These are phyloP conservation scores for Quercus tomentella DNA, from an alignment of 331 rosid genomes.

Conservation along the genomic window DNA sequence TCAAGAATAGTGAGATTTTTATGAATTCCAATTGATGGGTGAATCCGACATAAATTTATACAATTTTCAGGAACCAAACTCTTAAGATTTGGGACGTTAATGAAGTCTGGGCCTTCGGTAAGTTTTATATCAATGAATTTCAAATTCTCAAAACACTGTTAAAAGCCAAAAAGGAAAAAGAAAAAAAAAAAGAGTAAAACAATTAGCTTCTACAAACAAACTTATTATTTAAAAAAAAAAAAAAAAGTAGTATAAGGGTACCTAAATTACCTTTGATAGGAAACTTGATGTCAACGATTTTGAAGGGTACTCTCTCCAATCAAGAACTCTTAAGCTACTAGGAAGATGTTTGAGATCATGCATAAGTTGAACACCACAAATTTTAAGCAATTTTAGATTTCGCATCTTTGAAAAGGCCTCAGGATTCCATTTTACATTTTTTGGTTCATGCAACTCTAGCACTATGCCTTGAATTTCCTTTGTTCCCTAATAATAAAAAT, in stretches of 20 bases:
- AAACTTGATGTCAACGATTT: neutral
- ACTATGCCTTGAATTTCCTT: neutral
- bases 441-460: neutral
- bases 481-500: neutral
- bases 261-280: neutral
- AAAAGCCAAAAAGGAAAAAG: neutral
- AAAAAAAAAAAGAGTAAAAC: too few species aligned
- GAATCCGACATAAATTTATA: constrained; percentile 5
- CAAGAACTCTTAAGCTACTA: constrained; percentile 13
- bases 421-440: neutral
- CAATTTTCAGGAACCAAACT: constrained; percentile 5
- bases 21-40: constrained; percentile 6
- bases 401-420: constrained; percentile 15
- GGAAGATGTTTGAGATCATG: constrained; percentile 13
- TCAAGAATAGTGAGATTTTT: neutral
- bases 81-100: neutral
- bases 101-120: neutral
- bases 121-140: neutral
- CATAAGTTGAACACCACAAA: neutral
- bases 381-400: constrained; percentile 11
- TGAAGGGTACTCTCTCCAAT: constrained; percentile 21
- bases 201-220: too few species aligned
- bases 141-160: neutral
- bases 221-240: too few species aligned
- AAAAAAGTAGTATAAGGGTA: too few species aligned